Evolutionary conservation across 2,329 filamentous ascomycete species (phyloP).

Genomic region (Cordyceps militaris): DNA sequence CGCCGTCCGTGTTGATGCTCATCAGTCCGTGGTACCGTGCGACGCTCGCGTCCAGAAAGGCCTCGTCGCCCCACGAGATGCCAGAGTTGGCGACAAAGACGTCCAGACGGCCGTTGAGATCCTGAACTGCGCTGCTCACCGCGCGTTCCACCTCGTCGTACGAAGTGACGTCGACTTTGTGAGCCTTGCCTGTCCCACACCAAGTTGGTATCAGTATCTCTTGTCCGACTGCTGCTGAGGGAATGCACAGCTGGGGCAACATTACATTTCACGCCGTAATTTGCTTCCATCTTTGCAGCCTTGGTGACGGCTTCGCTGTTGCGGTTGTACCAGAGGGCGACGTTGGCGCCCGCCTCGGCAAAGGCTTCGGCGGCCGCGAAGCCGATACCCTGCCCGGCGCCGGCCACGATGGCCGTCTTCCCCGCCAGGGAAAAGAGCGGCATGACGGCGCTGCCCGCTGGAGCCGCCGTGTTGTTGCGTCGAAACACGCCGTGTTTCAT

Average conservation of each 20-base stretch:
- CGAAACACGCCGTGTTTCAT: conserved; percentile 1
- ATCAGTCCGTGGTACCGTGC: conserved; percentile 62
- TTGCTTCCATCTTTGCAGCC: conserved; percentile 56
- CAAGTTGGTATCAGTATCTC: too few species aligned
- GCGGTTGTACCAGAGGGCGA: conserved; percentile 66
- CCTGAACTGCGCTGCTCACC: conserved; percentile 47
- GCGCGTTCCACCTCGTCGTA: conserved; percentile 44
- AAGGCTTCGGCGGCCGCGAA: conserved; percentile 55
- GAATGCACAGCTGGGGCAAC: conserved; percentile 23
- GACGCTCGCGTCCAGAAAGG: conserved; percentile 57
- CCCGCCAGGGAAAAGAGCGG: conserved; percentile 61
- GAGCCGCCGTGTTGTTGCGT: conserved; percentile 1
- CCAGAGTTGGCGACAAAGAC: conserved; percentile 75
- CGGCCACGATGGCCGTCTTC: conserved; percentile 62
- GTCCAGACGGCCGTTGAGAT: conserved; percentile 70
- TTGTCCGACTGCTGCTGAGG: too few species aligned
- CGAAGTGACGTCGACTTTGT: conserved; percentile 53
- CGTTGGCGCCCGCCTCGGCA: conserved; percentile 64
- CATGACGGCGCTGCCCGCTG: not conserved
- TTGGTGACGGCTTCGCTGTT: conserved; percentile 57
- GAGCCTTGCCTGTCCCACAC: conserved; percentile 48
- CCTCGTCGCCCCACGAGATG: conserved; percentile 63
- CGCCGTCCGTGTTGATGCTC: conserved; percentile 65
- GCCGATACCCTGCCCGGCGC: conserved; percentile 61
- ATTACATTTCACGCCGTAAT: conserved; percentile 60